These are phyloP conservation scores for Catharanthus roseus DNA, from an alignment of 257 asterid genomes.

Conservation along the genomic window DNA sequence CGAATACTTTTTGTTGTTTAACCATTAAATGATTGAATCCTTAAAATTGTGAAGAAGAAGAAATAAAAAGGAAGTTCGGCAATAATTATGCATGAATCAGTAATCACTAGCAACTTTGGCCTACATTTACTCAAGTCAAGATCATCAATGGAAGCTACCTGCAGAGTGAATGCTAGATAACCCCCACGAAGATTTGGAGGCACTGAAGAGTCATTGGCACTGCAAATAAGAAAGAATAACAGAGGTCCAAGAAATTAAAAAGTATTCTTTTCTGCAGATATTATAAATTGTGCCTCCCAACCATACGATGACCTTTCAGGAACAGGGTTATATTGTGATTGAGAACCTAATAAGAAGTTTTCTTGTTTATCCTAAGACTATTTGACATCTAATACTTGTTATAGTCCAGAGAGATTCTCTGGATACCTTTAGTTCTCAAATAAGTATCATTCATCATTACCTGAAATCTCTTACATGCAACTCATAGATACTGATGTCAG, in stretches of 20 bases:
- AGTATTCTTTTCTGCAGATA: neutral
- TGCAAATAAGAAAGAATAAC: slow-evolving; percentile 25
- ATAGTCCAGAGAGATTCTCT: slow-evolving; percentile 4
- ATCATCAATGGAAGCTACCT: slow-evolving; percentile 39
- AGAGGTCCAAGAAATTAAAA: neutral
- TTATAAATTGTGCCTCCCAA: neutral
- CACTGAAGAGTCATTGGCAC: slow-evolving; percentile 68
- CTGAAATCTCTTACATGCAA: slow-evolving; percentile 97
- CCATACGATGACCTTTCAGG: neutral
- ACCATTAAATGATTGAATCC: neutral
- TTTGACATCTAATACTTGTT: neutral
- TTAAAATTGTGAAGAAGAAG: neutral
- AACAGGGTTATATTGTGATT: neutral
- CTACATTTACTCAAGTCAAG: neutral
- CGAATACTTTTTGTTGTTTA: neutral
- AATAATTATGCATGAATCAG: neutral
- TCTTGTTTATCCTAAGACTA: slow-evolving; percentile 1
- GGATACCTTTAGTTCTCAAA: neutral
- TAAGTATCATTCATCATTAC: slow-evolving; percentile 26
- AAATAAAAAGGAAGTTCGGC: neutral
- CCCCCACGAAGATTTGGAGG: slow-evolving; percentile 75
- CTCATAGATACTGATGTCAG: slow-evolving; percentile 87
- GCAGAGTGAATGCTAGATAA: slow-evolving; percentile 75
- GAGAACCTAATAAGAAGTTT: neutral
- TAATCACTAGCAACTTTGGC: neutral